Base-by-base conservation (phyloP, 2,329 filamentous ascomycete genomes). In the Bertia moriformis region DNA sequence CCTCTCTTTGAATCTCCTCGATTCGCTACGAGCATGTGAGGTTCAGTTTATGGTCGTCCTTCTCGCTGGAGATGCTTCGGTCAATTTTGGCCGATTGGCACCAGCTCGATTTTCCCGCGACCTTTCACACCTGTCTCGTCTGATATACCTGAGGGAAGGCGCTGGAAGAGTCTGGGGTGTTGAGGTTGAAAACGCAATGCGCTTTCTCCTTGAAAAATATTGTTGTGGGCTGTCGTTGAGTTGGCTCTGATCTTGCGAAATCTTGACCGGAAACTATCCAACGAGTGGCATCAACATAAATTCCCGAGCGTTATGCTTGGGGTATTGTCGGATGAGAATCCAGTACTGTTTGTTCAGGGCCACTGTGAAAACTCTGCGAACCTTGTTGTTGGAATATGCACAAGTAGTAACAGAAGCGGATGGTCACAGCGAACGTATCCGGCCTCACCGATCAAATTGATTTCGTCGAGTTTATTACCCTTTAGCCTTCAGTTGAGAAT, bases 21-120 rank as follows among this genome's bases (percentile, higher is more conserved):
- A 35, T 17, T 18, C 10, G 24, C 24, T 29, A 7, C 32, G 32
- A 35, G 32, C 10, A 7, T 18, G 32, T 35, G 15, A 35, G 32
- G 32, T 66, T 67, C 65, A 75, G 78, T 82, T 85, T 84, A 80
- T 83, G 73, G 75, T 74, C 71, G 82, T 85, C 78, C 78, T 82
- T 35, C 77, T 85, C 75, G 78, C 82, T 86, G 78, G 78, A 71
- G 32, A 35, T 35, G 32, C 32, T 35, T 7, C 32, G 32, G 15
- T 17, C 32, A 63, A 60, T 62, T 61, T 59, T 39, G 43, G 40
- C 50, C 47, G 49, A 53, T 53, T 51, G 61, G 66, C 66, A 69
- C 77, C 79, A 86, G 82, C 81, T 87, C 82, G 81, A 87, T 83
- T 61, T 65, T 69, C 85, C 82, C 70, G 60, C 59, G 51, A 54